Percentiles rank a stretch among this genome's conserved stretches.
These are phyloP conservation scores for Chaetomiaceae sp. DNA, from an alignment of 2,329 filamentous ascomycete genomes.

Conservation along the genomic window DNA sequence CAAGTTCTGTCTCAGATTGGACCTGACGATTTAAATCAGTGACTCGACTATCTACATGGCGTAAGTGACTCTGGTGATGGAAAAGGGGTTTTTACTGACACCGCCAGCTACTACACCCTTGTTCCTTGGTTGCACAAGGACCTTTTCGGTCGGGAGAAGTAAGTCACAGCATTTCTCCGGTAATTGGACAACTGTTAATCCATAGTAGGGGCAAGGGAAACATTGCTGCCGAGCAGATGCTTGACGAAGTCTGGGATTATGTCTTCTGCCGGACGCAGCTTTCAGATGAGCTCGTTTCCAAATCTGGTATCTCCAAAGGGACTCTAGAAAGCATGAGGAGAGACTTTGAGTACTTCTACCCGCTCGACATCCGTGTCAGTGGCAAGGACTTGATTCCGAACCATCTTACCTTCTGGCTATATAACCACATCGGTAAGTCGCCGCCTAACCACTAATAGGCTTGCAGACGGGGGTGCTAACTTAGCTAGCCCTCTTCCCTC, in stretches of 20 bases:
- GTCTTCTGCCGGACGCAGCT: conserved; percentile 75
- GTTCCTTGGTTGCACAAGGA: conserved; percentile 70
- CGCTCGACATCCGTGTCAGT: conserved; percentile 78
- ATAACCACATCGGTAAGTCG: conserved; percentile 67
- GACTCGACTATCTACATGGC: conserved; percentile 93
- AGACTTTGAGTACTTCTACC: conserved; percentile 97
- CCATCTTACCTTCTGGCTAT: conserved; percentile 93
- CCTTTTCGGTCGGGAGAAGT: conserved; percentile 69
- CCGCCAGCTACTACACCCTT: conserved; percentile 59
- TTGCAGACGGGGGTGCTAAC: too few species aligned
- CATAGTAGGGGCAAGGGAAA: conserved; percentile 52
- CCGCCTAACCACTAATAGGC: not conserved
- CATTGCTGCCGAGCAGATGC: conserved; percentile 81
- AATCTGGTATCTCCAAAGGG: conserved; percentile 68
- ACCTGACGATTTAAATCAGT: conserved; percentile 59
- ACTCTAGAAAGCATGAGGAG: conserved; percentile 76
- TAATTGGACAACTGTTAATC: not conserved
- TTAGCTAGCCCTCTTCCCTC: conserved; percentile 63
- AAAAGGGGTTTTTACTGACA: not conserved
- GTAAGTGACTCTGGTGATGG: not conserved
- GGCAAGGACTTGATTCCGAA: conserved; percentile 93
- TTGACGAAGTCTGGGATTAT: conserved; percentile 94
- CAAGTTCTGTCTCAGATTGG: not conserved
- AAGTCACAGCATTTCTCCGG: not conserved
- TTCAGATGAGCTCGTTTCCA: conserved; percentile 58